Conservation (phyloP, 345 rosid species). For the Gossypium rotundifolium region DNA sequence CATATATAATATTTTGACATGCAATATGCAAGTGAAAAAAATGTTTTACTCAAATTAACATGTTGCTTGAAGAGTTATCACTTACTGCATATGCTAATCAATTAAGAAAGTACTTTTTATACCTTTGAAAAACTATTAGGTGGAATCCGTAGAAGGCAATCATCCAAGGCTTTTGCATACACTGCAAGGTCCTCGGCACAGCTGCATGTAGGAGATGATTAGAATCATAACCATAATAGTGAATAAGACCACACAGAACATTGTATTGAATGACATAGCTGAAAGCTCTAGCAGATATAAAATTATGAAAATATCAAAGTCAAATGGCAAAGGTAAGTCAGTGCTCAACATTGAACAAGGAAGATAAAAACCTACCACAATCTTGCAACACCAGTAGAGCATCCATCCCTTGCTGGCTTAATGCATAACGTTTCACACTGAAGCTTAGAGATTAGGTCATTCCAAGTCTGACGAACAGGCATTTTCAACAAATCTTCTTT, state of each 20-base stretch:
- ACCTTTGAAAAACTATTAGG: conserved; percentile 88
- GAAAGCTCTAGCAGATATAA: neutral
- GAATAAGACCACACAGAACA: neutral
- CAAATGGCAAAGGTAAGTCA: neutral
- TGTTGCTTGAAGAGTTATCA: neutral
- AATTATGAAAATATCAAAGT: neutral
- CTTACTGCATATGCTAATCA: neutral
- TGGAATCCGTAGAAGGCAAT: conserved; percentile 64
- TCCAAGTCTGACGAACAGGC: conserved; percentile 49
- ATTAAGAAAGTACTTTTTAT: conserved; percentile 1
- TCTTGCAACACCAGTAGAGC: conserved; percentile 98
- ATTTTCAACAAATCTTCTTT: conserved; percentile 55
- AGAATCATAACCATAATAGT: conserved; percentile 2
- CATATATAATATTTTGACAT: neutral
- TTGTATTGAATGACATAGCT: neutral
- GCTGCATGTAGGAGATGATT: conserved; percentile 36
- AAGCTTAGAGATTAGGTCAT: conserved; percentile 56
- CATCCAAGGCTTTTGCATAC: conserved; percentile 67
- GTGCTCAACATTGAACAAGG: neutral
- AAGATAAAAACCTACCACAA: conserved; percentile 48
- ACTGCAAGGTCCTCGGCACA: conserved; percentile 61
- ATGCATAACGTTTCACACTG: conserved; percentile 72
- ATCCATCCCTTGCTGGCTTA: conserved; percentile 94
- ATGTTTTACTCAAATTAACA: neutral
- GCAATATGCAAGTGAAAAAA: neutral